phyloP scores from a whole-genome alignment of 2,329 filamentous ascomycete genomes.

The Ophiostoma australiae region DNA sequence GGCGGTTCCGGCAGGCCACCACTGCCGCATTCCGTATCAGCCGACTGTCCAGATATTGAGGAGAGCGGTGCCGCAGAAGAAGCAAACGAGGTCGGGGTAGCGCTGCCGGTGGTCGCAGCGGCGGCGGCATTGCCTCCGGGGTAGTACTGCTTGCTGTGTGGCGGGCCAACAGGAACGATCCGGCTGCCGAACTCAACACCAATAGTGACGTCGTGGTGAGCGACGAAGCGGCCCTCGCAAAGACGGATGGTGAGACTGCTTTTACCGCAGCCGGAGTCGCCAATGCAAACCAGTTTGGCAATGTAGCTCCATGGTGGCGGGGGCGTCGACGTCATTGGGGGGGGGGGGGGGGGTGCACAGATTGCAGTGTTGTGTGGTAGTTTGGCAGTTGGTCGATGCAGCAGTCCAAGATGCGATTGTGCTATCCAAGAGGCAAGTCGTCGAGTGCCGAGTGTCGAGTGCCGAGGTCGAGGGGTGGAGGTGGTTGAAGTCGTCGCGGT shows the following conservation, averaged over 20 bases:
- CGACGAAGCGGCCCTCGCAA: constrained; percentile 91
- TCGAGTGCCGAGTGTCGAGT: neutral
- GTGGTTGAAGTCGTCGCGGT: neutral
- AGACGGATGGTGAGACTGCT: constrained; percentile 89
- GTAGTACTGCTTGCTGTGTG: constrained; percentile 50
- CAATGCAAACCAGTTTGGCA: constrained; percentile 96
- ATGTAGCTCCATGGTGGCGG: constrained; percentile 90
- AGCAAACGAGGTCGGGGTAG: neutral
- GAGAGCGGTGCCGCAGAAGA: constrained; percentile 22
- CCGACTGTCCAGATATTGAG: constrained; percentile 7
- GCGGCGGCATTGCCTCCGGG: constrained; percentile 28
- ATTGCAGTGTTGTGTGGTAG: neutral
- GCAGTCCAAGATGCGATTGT: neutral
- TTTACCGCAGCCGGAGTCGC: constrained; percentile 94
- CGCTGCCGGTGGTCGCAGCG: neutral
- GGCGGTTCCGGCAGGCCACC: constrained; percentile 50
- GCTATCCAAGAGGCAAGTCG: neutral
- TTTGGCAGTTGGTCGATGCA: neutral
- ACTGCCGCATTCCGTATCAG: constrained; percentile 13
- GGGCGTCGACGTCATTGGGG: constrained; percentile 45
- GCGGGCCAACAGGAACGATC: constrained; percentile 85
- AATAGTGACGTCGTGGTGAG: constrained; percentile 94
- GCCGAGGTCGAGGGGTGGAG: neutral
- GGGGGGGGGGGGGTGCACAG: constrained; percentile 20
- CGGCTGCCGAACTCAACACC: constrained; percentile 93